A percentile compares a stretch with the other conserved stretches of the same genome.
These are phyloP conservation scores for Bauhinia variegata DNA, from an alignment of 306 rosid genomes.

Conservation along the genomic window DNA sequence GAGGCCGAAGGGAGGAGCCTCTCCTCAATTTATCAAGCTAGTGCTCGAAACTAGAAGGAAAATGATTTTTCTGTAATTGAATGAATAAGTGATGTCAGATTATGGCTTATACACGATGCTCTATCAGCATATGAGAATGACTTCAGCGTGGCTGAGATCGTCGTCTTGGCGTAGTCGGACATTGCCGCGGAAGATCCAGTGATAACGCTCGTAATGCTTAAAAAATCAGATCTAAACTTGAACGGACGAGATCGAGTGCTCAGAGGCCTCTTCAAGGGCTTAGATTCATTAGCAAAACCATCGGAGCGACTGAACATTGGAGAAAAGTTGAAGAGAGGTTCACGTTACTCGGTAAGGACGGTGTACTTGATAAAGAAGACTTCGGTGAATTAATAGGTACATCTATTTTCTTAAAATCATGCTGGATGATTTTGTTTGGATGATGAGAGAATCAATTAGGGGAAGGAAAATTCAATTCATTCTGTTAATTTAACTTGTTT, in stretches of 20 bases:
- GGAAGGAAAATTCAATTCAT: background rate
- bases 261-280: conserved; percentile 74
- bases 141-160: conserved; percentile 75
- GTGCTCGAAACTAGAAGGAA: conserved; percentile 63
- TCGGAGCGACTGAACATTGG: conserved; percentile 59
- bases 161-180: conserved; percentile 48
- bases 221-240: conserved; percentile 61
- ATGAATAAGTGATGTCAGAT: too few species aligned
- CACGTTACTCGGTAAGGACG: conserved; percentile 53
- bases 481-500: background rate
- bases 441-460: conserved; percentile 15
- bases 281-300: conserved; percentile 72
- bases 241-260: conserved; percentile 73
- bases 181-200: conserved; percentile 39
- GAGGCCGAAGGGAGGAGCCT: conserved; percentile 40
- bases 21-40: conserved; percentile 65
- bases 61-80: too few species aligned
- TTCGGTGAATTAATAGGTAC: conserved; percentile 91
- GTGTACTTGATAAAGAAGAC: conserved; percentile 67
- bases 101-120: too few species aligned
- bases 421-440: conserved; percentile 2
- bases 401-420: background rate
- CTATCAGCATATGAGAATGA: too few species aligned
- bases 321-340: conserved; percentile 70
- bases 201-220: conserved; percentile 62